phyloP scores from a whole-genome alignment of 306 rosid genomes.

The Cicer pinnatifidum region DNA sequence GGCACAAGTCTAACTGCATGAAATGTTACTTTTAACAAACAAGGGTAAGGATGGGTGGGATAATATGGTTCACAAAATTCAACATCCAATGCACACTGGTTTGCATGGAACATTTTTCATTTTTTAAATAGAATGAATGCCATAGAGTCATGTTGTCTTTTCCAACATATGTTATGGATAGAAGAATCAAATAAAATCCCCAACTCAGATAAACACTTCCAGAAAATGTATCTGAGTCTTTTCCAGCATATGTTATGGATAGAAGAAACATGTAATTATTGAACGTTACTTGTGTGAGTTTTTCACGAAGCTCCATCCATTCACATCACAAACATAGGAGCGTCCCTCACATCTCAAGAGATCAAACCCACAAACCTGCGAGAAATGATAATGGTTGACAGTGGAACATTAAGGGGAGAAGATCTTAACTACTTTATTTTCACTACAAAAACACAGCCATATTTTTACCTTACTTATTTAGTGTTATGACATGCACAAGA shows the following conservation, averaged over 20 bases:
- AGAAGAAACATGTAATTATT: background rate
- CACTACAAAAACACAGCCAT: background rate
- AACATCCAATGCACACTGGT: conserved; percentile 8
- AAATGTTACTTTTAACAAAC: conserved; percentile 8
- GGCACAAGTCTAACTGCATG: background rate
- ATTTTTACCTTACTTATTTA: background rate
- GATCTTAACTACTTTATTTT: background rate
- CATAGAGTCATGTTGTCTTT: conserved; percentile 29
- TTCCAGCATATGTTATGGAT: too few relatives aligned
- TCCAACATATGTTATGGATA: conserved; percentile 9
- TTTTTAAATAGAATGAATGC: conserved; percentile 16
- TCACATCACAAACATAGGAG: conserved; percentile 95
- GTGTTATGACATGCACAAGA: background rate
- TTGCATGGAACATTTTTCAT: conserved; percentile 17
- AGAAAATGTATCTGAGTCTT: background rate
- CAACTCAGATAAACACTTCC: conserved; percentile 16
- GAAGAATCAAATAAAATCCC: conserved; percentile 6
- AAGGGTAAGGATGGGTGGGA: background rate
- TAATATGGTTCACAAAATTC: conserved; percentile 20
- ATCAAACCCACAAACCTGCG: conserved; percentile 98
- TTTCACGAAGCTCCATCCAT: conserved; percentile 98
- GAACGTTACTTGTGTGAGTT: conserved; percentile 87
- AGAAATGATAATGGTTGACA: conserved; percentile 35
- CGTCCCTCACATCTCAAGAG: conserved; percentile 95
- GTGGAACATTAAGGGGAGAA: background rate